Base-by-base conservation (phyloP, 2,329 filamentous ascomycete species). In the Xylariaceae sp. region DNA sequence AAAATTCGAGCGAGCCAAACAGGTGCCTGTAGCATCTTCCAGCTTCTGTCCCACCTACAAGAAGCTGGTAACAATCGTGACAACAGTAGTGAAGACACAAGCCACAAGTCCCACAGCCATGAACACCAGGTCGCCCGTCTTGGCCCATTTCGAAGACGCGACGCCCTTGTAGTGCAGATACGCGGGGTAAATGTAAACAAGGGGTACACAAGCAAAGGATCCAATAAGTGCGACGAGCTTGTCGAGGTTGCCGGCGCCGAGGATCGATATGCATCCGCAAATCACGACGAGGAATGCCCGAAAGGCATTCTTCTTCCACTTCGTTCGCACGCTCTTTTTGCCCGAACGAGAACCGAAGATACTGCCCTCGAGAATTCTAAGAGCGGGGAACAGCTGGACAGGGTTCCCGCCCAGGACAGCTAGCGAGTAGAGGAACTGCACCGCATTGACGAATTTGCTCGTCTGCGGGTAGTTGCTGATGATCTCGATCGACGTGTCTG, bases 141-240 rank as follows among this genome's bases (percentile, higher is more conserved):
- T 87, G 27, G 71, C 76, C 62, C 67, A 71, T 31, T 64, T 67
- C n/a, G 74, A 78, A 43, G 75, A 71, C 6, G 86, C 86, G 3
- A 85, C 75, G 5, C 82, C 86, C 59, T 76, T 82, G 68, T 82
- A 86, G 65, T 90, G 87, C 61, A 90, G 62, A 54, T 77, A 83
- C 0, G 87, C 78, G 39, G 87, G 86, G 62, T 89, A 90, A 51
- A 90, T 86, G 67, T 89, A 90, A 11, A 90, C 86, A 55, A 90
- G 68, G 12, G 86, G 86, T 47, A 90, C 83, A 58, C 86, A 90
- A 2, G 86, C 86, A 61, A 87, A 82, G 35, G 80, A 84, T 11
- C 86, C 86, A 55, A 89, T 89, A 42, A 90, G 69, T 0, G 86
- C 82, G 11, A 90, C 86, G 57, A 89, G 89, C 54, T 85, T 83